Base-by-base conservation (phyloP, 1,139 yeast species). In the Magnusiomyces tetraspermus region DNA sequence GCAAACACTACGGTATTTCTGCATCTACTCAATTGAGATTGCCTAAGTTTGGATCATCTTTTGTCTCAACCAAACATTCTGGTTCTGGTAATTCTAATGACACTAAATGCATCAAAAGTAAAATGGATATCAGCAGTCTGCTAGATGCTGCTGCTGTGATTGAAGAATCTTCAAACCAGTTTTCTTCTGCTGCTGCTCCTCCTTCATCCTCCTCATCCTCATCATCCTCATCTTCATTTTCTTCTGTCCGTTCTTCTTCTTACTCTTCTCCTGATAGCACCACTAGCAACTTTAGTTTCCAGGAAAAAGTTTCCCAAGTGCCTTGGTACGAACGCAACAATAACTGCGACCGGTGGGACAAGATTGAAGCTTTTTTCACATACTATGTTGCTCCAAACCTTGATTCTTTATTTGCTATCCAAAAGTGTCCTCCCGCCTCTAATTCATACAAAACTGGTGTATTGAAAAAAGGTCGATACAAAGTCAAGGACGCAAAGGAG, bases 91-190 rank as follows among this genome's bases (percentile, higher is more conserved):
- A 23, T 46, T 43, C 30, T 6, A 19, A 24, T 15, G 51, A 21
- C 31, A 28, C 31, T 28, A 11, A 11, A 28, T 6, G 6, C 38
- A 33, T 33, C n/a, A 33, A 33, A 33, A 55, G 53, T 44, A 51
- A 61, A 41, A 63, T 64, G 63, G 57, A 58, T 48, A 63, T 64
- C 46, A 61, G 59, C 49, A 61, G 65, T 43, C 52, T 64, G 41
- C 54, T 64, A 23, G 65, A 62, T 45, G 67, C 66, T 2, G 66
- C 67, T 3, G 65, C 60, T 3, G 59, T 58, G 2, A 46, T 62
- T 24, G 65, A 62, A 22, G n/a, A n/a, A n/a, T n/a, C n/a, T n/a
- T n/a, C n/a, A n/a, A n/a, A n/a, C n/a, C n/a, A n/a, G n/a, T n/a
- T n/a, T n/a, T n/a, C n/a, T n/a, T 30, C 33, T 8, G 33, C 33